A percentile compares a stretch with the other conserved stretches of the same genome.
These are phyloP conservation scores for Trichoderma afroharzianum DNA, from an alignment of 2,329 filamentous ascomycete species.

Conservation along the genomic window DNA sequence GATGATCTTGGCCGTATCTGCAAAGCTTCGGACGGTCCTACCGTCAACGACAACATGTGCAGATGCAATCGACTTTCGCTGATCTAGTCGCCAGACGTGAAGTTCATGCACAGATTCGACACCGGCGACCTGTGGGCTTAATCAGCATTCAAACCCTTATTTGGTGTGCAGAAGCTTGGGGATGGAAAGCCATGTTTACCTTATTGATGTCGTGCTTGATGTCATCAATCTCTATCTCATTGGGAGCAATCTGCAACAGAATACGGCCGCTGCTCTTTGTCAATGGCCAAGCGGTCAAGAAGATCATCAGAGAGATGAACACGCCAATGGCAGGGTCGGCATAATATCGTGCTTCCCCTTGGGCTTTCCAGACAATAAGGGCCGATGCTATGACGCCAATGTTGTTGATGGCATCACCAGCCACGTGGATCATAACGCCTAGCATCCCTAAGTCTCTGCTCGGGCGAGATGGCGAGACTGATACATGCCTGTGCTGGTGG, in stretches of 20 bases:
- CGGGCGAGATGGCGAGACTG: conserved; percentile 29
- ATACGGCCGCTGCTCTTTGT: conserved; percentile 61
- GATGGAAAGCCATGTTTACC: conserved; percentile 32
- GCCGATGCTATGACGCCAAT: conserved; percentile 69
- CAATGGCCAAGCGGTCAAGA: conserved; percentile 60
- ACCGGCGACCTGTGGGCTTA: conserved; percentile 53
- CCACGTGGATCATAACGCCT: conserved; percentile 66
- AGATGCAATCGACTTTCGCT: conserved; percentile 65
- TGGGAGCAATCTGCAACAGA: conserved; percentile 63
- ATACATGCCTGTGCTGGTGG: conserved; percentile 47
- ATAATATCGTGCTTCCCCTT: conserved; percentile 59
- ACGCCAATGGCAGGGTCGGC: conserved; percentile 67
- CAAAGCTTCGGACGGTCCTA: conserved; percentile 54
- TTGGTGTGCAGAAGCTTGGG: not conserved
- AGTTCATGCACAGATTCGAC: conserved; percentile 67
- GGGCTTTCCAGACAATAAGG: conserved; percentile 63
- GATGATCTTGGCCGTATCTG: conserved; percentile 57
- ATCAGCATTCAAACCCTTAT: not conserved
- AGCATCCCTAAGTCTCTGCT: conserved; percentile 65
- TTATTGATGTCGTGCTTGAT: conserved; percentile 67
- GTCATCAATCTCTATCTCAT: conserved; percentile 56
- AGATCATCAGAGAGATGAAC: conserved; percentile 70
- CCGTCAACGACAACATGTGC: conserved; percentile 64
- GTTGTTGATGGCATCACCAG: conserved; percentile 73
- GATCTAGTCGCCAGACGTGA: conserved; percentile 70